Evolutionary conservation across 2,329 filamentous ascomycete species (phyloP).

Genomic region (Beauveria sp.): DNA sequence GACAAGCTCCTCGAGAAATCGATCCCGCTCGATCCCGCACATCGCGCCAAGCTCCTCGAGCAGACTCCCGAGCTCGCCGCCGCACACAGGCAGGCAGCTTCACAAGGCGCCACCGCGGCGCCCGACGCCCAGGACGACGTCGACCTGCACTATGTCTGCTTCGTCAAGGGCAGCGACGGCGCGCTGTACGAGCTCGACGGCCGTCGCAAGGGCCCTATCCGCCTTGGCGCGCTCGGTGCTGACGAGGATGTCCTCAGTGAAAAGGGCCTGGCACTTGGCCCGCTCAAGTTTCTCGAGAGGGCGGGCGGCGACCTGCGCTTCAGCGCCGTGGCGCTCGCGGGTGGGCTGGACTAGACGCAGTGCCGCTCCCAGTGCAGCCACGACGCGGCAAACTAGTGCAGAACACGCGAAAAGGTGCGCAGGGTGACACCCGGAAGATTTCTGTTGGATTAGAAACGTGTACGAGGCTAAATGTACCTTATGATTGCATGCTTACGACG

Average conservation of each 20-base stretch:
- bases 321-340: slow-evolving; percentile 49
- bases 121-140: slow-evolving; percentile 72
- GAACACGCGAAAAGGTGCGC: not conserved
- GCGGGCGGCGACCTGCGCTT: slow-evolving; percentile 51
- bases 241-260: slow-evolving; percentile 69
- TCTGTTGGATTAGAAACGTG: not conserved
- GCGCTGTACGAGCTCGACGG: slow-evolving; percentile 55
- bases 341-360: slow-evolving; percentile 35
- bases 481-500: not conserved
- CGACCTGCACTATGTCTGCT: slow-evolving; percentile 95
- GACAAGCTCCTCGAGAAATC: slow-evolving; percentile 60
- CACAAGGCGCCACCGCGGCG: slow-evolving; percentile 67
- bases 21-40: slow-evolving; percentile 56
- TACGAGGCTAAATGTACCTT: not conserved
- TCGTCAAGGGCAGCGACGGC: slow-evolving; percentile 67
- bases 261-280: slow-evolving; percentile 65
- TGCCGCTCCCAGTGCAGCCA: not conserved
- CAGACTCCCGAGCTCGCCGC: slow-evolving; percentile 64
- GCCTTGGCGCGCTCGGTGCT: slow-evolving; percentile 44
- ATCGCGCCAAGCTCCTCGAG: slow-evolving; percentile 70
- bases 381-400: not conserved
- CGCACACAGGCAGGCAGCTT: slow-evolving; percentile 72
- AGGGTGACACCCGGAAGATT: not conserved
- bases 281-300: slow-evolving; percentile 47
- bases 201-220: slow-evolving; percentile 48